A percentile compares a stretch with the other conserved stretches of the same genome.
Evolutionary conservation across 257 asterid species (phyloP).

Genomic region (Rehmannia glutinosa): DNA sequence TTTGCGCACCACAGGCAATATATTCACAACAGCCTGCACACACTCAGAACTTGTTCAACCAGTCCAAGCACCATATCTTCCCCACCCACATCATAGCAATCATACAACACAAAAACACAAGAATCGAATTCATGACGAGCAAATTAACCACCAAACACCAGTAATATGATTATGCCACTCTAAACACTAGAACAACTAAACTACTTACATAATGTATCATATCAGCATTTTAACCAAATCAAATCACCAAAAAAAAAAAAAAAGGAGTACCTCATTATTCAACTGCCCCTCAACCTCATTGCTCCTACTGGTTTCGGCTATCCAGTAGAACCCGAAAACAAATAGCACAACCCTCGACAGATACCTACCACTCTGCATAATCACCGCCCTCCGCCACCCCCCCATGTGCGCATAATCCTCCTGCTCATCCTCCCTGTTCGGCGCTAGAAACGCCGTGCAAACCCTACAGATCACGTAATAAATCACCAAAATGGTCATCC

Average conservation of each 20-base stretch:
- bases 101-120: neutral
- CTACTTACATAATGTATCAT: no score
- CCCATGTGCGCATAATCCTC: constrained; percentile 92
- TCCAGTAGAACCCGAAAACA: constrained; percentile 79
- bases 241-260: neutral
- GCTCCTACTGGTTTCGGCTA: constrained; percentile 29
- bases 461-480: constrained; percentile 76
- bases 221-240: neutral
- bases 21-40: neutral
- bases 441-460: constrained; percentile 63
- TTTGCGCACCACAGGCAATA: neutral
- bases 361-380: constrained; percentile 61
- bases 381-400: constrained; percentile 82
- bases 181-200: no score
- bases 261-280: constrained; percentile 39
- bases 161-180: neutral
- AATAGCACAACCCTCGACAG: constrained; percentile 64
- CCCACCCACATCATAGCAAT: neutral
- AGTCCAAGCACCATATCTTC: neutral
- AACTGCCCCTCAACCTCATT: constrained; percentile 22
- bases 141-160: neutral
- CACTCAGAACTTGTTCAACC: neutral
- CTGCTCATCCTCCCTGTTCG: constrained; percentile 76
- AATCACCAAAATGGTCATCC: constrained; percentile 40
- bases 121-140: neutral